A percentile compares a stretch with the other conserved stretches of the same genome.
Evolutionary conservation across 495 filamentous ascomycete genomes (phyloP).

Genomic region (Lasiosphaeriaceae sp.): DNA sequence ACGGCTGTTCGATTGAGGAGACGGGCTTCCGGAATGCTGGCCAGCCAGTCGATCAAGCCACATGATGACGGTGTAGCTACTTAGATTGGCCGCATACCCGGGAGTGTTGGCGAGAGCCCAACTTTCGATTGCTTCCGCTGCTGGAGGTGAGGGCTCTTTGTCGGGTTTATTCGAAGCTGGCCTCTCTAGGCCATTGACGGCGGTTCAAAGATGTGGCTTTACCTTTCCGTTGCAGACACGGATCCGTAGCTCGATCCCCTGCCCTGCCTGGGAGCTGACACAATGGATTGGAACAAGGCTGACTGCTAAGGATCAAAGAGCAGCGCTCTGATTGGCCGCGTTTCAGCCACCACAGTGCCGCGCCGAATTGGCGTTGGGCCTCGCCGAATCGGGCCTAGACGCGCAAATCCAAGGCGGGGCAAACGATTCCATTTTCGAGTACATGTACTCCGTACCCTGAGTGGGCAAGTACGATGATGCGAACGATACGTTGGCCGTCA

Average conservation of each 20-base stretch:
- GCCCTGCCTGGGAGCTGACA: background rate
- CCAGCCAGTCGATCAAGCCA: conserved; percentile 85
- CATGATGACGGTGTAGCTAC: conserved; percentile 47
- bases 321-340: conserved; percentile 5
- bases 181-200: conserved; percentile 1
- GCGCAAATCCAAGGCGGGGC: background rate
- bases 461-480: background rate
- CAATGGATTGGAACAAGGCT: conserved; percentile 9
- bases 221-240: too few species aligned
- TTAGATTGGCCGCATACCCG: background rate
- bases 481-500: background rate
- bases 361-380: background rate
- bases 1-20: conserved; percentile 52
- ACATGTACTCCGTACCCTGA: too few species aligned
- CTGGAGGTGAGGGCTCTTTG: too few species aligned
- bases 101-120: background rate
- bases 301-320: background rate
- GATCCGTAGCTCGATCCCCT: too few species aligned
- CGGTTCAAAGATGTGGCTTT: too few species aligned
- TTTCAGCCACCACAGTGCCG: conserved; percentile 4
- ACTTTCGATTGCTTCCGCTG: background rate
- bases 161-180: conserved; percentile 1
- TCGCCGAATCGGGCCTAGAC: conserved; percentile 7
- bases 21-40: conserved; percentile 60
- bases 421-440: background rate